A percentile compares a stretch with the other conserved stretches of the same genome.
These are phyloP conservation scores for Antitrichia curtipendula DNA, from an alignment of 225 moss, liverwort and hornwort genomes.

Conservation along the genomic window DNA sequence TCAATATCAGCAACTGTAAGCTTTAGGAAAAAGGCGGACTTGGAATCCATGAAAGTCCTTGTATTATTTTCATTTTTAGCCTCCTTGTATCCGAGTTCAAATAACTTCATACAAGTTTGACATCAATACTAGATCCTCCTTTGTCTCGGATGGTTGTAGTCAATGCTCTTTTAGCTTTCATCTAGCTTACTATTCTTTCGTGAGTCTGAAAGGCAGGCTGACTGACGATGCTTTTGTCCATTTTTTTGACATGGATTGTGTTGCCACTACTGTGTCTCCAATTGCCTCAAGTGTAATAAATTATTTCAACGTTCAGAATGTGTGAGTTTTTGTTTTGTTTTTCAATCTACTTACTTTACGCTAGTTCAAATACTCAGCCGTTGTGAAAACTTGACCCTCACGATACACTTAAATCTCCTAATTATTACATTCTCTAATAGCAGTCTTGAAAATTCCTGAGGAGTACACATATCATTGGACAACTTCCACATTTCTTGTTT, in stretches of 20 bases:
- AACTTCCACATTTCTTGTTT: neutral
- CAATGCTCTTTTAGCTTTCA: neutral
- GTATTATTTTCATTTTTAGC: constrained; percentile 11
- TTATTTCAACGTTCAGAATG: neutral
- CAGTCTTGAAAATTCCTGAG: neutral
- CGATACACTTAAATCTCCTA: neutral
- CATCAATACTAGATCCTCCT: neutral
- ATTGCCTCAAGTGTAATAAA: neutral
- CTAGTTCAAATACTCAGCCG: neutral
- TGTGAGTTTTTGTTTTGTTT: no score
- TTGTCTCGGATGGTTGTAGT: neutral
- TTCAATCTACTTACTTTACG: neutral
- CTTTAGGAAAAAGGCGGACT: neutral
- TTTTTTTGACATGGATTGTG: constrained; percentile 6
- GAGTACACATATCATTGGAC: no score
- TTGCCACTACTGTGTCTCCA: neutral
- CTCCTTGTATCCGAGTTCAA: neutral
- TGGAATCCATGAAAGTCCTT: constrained; percentile 7
- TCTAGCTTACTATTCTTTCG: constrained; percentile 6
- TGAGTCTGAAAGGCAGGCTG: constrained; percentile 8
- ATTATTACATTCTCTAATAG: no score
- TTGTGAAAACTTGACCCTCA: neutral
- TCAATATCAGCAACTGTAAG: constrained; percentile 47
- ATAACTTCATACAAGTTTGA: neutral
- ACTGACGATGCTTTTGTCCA: neutral